phyloP scores from a whole-genome alignment of 129 eudicot species.

The Apium graveolens region DNA sequence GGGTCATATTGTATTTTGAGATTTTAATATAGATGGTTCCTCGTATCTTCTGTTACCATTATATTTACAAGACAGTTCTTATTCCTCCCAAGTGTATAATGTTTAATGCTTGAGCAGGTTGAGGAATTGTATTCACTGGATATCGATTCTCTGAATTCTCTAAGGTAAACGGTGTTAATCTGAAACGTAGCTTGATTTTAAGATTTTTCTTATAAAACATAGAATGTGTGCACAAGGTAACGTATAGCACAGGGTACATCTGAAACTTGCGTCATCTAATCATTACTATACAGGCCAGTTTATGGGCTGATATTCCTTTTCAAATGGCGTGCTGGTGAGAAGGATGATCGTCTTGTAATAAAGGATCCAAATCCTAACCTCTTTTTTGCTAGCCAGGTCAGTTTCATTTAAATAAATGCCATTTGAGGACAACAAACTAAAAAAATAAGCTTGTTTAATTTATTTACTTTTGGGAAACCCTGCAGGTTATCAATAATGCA shows the following conservation, averaged over 20 bases:
- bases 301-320: conserved; percentile 89
- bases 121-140: conserved; percentile 98
- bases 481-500: conserved; percentile 92
- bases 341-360: conserved; percentile 83
- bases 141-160: conserved; percentile 73
- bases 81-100: conserved; percentile 7
- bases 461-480: background rate
- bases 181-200: background rate
- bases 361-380: conserved; percentile 92
- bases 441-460: background rate
- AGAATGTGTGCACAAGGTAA: background rate
- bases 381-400: conserved; percentile 93
- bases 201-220: background rate
- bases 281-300: conserved; percentile 55
- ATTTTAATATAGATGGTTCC: background rate
- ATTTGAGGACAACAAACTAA: background rate
- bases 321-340: conserved; percentile 97
- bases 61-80: background rate
- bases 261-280: background rate
- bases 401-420: conserved; percentile 2
- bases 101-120: conserved; percentile 46
- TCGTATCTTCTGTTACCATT: background rate
- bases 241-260: background rate
- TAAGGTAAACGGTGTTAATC: conserved; percentile 41
- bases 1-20: background rate